Evolutionary conservation across 2,329 filamentous ascomycete genomes (phyloP), one percentile per base, ranked within the genome.

Genomic region (Cladobotryum mycophilum): DNA sequence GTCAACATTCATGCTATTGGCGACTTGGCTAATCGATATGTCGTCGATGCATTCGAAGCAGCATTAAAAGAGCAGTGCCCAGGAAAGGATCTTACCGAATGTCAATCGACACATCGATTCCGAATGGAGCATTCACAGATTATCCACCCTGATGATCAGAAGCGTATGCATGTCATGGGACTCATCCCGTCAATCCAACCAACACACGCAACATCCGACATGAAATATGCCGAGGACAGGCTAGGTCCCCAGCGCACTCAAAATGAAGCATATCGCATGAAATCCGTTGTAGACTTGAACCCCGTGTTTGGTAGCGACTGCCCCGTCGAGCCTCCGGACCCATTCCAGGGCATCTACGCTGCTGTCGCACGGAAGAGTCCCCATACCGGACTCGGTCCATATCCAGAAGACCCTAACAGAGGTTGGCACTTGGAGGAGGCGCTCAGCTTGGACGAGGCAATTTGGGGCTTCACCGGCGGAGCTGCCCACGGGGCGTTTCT

Each of bases 1-100:
- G 82, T 88, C 50, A 85, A 85, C 60, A 84, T 88, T 53, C 85
- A 88, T 63, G 84, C 84, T 44, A 88, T 88, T 52, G 85, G 85
- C 8, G 85, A 88, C 63, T 71, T 80, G 4, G 85, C 85, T 14
- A 86, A 86, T 61, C 76, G 83, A 22, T 71, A 80, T 33, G 81
- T 82, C 50, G 67, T 88, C 41, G 77, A 85, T 56, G 82, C 84
- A 8, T 76, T 87, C 47, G 74, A 80, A 43, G 70, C 72, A 6
- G 78, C 80, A 9, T 72, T 86, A 4, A 64, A 69, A n/a, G 60
- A 71, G 17, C 60, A 78, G 15, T 86, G 84, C 54, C 73, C 76
- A 13, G 62, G 57, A 15, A 55, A 62, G 44, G 55, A 64, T 20
- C 67, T 74, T n/a, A 61, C 70, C 9, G 60, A 67, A 25, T 84